Evolutionary conservation across 2,329 filamentous ascomycete species (phyloP).

Genomic region (Stagonosporopsis vannaccii): DNA sequence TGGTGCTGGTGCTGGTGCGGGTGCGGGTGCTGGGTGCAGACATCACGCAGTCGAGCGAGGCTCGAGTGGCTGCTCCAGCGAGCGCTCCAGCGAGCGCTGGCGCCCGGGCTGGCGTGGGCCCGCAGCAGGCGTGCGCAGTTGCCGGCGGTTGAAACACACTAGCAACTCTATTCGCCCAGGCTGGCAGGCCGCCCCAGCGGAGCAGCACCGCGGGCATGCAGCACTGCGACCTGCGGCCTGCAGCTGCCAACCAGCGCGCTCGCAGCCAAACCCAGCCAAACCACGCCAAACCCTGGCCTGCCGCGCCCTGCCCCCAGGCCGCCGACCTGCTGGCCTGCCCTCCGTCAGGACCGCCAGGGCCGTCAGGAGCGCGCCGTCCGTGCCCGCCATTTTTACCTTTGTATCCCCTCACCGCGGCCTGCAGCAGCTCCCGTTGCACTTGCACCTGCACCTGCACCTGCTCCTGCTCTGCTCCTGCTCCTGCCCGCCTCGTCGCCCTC

Average conservation of each 20-base stretch:
- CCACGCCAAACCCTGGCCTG: no score
- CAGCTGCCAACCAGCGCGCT: slow-evolving; percentile 11
- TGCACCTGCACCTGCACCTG: neutral
- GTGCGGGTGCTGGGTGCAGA: no score
- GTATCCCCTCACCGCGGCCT: slow-evolving; percentile 16
- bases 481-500: neutral
- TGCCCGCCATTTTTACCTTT: slow-evolving; percentile 18
- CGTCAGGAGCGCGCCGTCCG: slow-evolving; percentile 14
- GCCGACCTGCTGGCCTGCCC: neutral
- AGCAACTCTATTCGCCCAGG: slow-evolving; percentile 30
- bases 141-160: slow-evolving; percentile 20
- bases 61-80: no score
- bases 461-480: slow-evolving; percentile 24
- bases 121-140: no score
- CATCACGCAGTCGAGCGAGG: no score
- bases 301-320: slow-evolving; percentile 11
- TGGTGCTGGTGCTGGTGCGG: no score
- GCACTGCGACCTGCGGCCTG: neutral
- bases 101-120: no score
- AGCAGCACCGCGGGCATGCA: slow-evolving; percentile 13
- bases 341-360: no score
- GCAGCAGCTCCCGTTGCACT: slow-evolving; percentile 5
- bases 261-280: slow-evolving; percentile 1
- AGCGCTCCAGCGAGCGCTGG: no score
- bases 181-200: slow-evolving; percentile 19